Percentiles rank a stretch among this genome's conserved stretches.
phyloP scores from a whole-genome alignment of 176 grass and related monocot species.

The Musa troglodytarum region DNA sequence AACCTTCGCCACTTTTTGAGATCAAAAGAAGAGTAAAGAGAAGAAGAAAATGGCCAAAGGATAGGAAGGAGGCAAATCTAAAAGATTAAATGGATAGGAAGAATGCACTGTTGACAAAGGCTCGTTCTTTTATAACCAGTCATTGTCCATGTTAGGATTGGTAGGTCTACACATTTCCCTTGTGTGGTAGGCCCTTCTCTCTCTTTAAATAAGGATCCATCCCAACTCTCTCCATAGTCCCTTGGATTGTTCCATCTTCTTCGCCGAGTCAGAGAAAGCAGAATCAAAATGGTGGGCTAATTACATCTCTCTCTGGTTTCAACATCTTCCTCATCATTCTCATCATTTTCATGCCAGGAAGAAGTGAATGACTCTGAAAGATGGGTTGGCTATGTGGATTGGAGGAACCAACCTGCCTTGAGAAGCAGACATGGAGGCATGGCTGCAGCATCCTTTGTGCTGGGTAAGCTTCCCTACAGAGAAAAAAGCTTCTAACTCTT shows the following conservation, averaged over 20 bases:
- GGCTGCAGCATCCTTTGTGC: constrained; percentile 77
- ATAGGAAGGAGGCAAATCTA: background rate
- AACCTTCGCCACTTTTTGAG: too few relatives aligned
- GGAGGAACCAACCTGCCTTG: constrained; percentile 67
- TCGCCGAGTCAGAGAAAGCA: background rate
- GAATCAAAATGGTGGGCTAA: constrained; percentile 8
- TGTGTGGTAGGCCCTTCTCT: background rate
- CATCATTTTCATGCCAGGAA: constrained; percentile 33
- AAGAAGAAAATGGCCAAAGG: background rate
- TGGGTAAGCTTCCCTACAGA: constrained; percentile 35
- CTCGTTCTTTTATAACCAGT: background rate
- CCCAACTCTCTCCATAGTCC: background rate
- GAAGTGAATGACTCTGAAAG: constrained; percentile 34
- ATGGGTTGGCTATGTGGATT: constrained; percentile 90
- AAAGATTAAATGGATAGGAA: background rate
- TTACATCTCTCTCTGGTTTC: background rate
- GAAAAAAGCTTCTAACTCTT: too few relatives aligned
- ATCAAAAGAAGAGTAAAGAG: background rate
- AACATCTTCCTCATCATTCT: background rate
- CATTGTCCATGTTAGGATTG: background rate
- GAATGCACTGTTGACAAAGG: background rate
- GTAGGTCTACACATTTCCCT: constrained; percentile 7
- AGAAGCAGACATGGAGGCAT: constrained; percentile 84
- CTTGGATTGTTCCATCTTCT: constrained; percentile 10
- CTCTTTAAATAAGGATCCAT: constrained; percentile 31